Base-by-base conservation (phyloP, 2,329 filamentous ascomycete species). In the Mycocentrospora acerina region DNA sequence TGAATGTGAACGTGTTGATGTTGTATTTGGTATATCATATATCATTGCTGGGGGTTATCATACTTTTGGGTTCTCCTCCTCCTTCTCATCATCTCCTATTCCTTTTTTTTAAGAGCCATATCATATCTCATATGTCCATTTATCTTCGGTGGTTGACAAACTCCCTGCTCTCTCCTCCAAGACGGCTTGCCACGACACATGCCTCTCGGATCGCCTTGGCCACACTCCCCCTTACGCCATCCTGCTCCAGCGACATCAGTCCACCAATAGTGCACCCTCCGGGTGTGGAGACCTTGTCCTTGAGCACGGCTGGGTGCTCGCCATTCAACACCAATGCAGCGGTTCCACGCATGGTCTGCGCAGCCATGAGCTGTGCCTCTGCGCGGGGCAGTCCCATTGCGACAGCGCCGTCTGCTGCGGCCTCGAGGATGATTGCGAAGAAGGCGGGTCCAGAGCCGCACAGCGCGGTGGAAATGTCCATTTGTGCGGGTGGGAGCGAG, bases 191-290 rank as follows among this genome's bases (percentile, higher is more conserved):
- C 30, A 88, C 81, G 31, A 81, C 77, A 4, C 84, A 83, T 10
- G 85, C 82, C 64, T 89, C 84, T 36, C 84, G 74, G 11, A 90
- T 79, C 3, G 86, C 85, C 54, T 79, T 78, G 1, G 83, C 76
- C 13, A 90, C 75, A 0, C 77, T 78, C 4, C 83, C 84, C 51
- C 86, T 77, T 7, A 88, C 79, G 7, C 76, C 72, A 8, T 83
- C 84, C 57, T 91, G 86, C 65, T 91, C 87, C 6, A 91, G 69
- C 4, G 85, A 82, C 54, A 88, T 62, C 34, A 90, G 66, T 0
- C 86, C 88, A 2, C 81, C 82, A 46, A 90, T 88, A 4, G 85
- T 90, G 66, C 85, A 90, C 1, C 87, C 87, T 4, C 85, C 86
- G 0, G 86, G 85, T 1, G 85, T 89, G 50, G 74, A 82, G n/a